Conservation (phyloP, 164 flowering plant species). For the Stephania yunnanensis region DNA sequence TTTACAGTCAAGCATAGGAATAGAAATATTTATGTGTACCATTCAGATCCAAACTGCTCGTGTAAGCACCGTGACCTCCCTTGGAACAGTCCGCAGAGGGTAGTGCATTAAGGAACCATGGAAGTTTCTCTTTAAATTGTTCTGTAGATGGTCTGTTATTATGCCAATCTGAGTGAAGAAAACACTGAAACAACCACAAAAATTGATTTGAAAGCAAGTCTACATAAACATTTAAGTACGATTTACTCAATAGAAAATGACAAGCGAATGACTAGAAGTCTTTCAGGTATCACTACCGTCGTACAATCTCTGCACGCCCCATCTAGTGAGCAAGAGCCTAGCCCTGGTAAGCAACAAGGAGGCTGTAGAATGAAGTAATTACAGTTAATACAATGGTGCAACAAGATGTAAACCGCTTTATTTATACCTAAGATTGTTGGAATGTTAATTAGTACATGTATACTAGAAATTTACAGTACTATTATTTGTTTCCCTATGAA, state of each 20-base stretch:
- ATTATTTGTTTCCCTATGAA: not conserved
- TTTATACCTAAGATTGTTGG: not conserved
- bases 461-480: not conserved
- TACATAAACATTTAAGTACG: not conserved
- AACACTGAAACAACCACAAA: conserved; percentile 57
- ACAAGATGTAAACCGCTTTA: not conserved
- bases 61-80: conserved; percentile 98
- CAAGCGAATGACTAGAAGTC: too few species aligned
- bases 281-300: conserved; percentile 48
- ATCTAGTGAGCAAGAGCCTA: conserved; percentile 46
- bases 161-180: conserved; percentile 73
- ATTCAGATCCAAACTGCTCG: conserved; percentile 74
- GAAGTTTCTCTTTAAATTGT: conserved; percentile 90
- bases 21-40: conserved; percentile 38
- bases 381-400: not conserved
- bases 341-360: conserved; percentile 77
- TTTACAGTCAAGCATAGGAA: not conserved
- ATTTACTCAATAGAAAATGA: too few species aligned
- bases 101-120: conserved; percentile 90
- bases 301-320: conserved; percentile 94
- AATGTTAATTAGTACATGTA: not conserved
- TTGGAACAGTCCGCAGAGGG: conserved; percentile 99
- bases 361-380: conserved; percentile 49
- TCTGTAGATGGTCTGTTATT: conserved; percentile 75
- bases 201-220: not conserved